phyloP scores from a whole-genome alignment of 129 eudicot genomes.

The Centella asiatica region DNA sequence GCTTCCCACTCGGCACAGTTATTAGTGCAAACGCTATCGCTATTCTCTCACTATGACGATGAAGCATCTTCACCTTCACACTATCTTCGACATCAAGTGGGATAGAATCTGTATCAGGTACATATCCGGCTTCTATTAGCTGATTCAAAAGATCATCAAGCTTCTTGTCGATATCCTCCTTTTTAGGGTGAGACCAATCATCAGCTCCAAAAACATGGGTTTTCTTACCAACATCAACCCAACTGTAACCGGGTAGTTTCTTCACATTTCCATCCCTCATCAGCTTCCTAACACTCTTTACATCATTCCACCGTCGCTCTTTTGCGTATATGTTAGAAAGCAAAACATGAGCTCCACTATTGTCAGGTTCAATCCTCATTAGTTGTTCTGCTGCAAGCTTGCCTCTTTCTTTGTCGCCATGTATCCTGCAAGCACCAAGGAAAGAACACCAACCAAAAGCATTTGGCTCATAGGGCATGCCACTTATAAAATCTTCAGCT shows the following conservation, averaged over 20 bases:
- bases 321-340: constrained; percentile 44
- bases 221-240: constrained; percentile 48
- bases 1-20: constrained; percentile 29
- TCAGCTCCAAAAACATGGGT: constrained; percentile 40
- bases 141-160: constrained; percentile 29
- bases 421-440: constrained; percentile 37
- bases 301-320: constrained; percentile 38
- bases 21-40: constrained; percentile 45
- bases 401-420: constrained; percentile 34
- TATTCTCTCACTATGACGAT: constrained; percentile 40
- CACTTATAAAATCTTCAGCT: constrained; percentile 32
- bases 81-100: constrained; percentile 31
- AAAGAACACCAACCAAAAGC: constrained; percentile 44
- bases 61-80: constrained; percentile 30
- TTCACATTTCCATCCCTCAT: constrained; percentile 39
- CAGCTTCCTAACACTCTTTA: constrained; percentile 29
- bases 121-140: constrained; percentile 37
- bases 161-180: constrained; percentile 31
- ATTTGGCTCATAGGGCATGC: constrained; percentile 42
- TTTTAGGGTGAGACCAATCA: constrained; percentile 42
- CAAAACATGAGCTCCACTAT: constrained; percentile 42
- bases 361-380: constrained; percentile 32
- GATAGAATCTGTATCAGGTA: constrained; percentile 27
- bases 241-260: constrained; percentile 41
- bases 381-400: constrained; percentile 34